phyloP scores from a whole-genome alignment of 768 basidiomycete species.

The Chalciporus chontae region DNA sequence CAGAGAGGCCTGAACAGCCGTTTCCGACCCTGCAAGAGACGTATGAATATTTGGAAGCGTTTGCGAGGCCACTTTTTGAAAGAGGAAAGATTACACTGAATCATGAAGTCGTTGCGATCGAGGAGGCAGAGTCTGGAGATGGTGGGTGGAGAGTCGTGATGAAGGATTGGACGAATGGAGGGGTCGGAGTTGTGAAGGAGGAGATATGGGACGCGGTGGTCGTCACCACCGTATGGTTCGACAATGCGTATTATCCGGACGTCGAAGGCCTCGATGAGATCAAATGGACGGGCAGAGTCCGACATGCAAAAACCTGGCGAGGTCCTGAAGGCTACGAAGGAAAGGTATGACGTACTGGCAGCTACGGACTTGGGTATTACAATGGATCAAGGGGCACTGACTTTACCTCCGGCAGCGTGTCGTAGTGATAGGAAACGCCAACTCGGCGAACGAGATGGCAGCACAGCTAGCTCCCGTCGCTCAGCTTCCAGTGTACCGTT shows the following conservation, averaged over 20 bases:
- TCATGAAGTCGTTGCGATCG: slow-evolving; percentile 38
- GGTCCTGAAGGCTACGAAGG: slow-evolving; percentile 37
- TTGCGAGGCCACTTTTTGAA: slow-evolving; percentile 23
- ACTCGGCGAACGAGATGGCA: slow-evolving; percentile 52
- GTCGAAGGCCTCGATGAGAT: slow-evolving; percentile 41
- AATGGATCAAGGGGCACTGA: background rate
- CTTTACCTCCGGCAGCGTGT: slow-evolving; percentile 33
- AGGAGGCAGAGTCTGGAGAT: slow-evolving; percentile 29
- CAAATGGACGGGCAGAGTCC: slow-evolving; percentile 31
- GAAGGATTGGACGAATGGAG: slow-evolving; percentile 33
- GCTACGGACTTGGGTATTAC: background rate
- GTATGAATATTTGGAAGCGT: slow-evolving; percentile 23
- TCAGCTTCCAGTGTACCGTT: slow-evolving; percentile 42
- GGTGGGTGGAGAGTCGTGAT: slow-evolving; percentile 40
- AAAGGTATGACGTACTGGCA: slow-evolving; percentile 23
- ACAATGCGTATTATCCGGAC: slow-evolving; percentile 42
- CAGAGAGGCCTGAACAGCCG: slow-evolving; percentile 21
- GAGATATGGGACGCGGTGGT: slow-evolving; percentile 50
- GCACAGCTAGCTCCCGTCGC: slow-evolving; percentile 41
- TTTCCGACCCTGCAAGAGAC: slow-evolving; percentile 30
- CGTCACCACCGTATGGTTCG: slow-evolving; percentile 45
- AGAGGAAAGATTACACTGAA: slow-evolving; percentile 37
- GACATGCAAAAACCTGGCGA: slow-evolving; percentile 42
- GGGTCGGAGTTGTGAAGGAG: slow-evolving; percentile 20
- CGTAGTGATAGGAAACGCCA: slow-evolving; percentile 48